Evolutionary conservation across 192 early-diverging fungal genomes (phyloP).

Genomic region (Rhizophagus clarus): DNA sequence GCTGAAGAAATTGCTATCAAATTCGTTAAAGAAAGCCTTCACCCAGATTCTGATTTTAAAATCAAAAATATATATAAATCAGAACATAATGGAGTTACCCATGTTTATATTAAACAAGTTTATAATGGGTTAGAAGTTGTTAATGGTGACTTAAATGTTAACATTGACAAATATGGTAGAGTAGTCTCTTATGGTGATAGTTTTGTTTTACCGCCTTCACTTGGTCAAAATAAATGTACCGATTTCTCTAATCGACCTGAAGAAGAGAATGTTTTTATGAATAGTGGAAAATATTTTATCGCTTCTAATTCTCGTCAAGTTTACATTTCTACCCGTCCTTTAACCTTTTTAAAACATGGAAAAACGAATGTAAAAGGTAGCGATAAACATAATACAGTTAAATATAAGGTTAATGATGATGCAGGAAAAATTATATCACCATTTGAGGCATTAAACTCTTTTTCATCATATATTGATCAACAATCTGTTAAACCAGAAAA

Average conservation of each 20-base stretch:
- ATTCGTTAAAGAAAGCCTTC: constrained; percentile 44
- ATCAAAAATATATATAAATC: constrained; percentile 74
- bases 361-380: not conserved
- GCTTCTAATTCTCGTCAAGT: not conserved
- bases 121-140: constrained; percentile 69
- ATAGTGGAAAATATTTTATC: not conserved
- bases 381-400: not conserved
- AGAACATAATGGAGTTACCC: constrained; percentile 74
- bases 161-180: constrained; percentile 64
- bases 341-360: not conserved
- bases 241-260: not conserved
- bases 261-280: not conserved
- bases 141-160: constrained; percentile 86
- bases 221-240: not conserved
- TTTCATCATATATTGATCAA: constrained; percentile 61
- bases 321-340: not conserved
- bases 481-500: constrained; percentile 51
- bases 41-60: constrained; percentile 49
- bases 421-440: constrained; percentile 35
- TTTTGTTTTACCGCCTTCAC: constrained; percentile 43
- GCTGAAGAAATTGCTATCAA: constrained; percentile 48
- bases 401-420: not conserved
- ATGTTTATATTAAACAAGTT: constrained; percentile 81
- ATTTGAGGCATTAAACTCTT: constrained; percentile 65
- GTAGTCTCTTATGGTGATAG: constrained; percentile 78